These are phyloP conservation scores for Suillus luteus DNA, from an alignment of 768 basidiomycete genomes.

Conservation along the genomic window DNA sequence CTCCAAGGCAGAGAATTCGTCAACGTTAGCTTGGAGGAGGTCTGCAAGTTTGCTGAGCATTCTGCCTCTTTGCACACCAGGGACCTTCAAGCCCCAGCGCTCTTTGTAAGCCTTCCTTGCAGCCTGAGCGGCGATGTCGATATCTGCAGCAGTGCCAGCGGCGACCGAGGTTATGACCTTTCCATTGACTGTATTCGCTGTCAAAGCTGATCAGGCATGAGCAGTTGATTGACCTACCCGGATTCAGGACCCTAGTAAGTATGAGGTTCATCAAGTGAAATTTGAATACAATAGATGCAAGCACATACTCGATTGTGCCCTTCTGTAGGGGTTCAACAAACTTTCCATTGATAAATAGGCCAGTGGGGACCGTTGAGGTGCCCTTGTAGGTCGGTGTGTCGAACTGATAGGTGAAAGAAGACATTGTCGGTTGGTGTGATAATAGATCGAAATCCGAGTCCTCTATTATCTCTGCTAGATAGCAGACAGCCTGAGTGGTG, in stretches of 20 bases:
- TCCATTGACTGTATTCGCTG: slow-evolving; percentile 36
- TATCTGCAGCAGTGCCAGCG: slow-evolving; percentile 41
- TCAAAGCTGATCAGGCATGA: background rate
- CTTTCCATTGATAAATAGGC: slow-evolving; percentile 47
- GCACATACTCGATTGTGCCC: slow-evolving; percentile 10
- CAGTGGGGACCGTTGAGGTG: slow-evolving; percentile 29
- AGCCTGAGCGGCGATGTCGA: slow-evolving; percentile 46
- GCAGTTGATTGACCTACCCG: slow-evolving; percentile 6
- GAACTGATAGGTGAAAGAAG: slow-evolving; percentile 27
- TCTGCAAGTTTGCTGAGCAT: slow-evolving; percentile 52
- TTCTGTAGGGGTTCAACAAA: slow-evolving; percentile 15
- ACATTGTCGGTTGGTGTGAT: slow-evolving; percentile 5
- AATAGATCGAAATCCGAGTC: background rate
- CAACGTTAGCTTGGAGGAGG: slow-evolving; percentile 49
- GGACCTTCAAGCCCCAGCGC: slow-evolving; percentile 54
- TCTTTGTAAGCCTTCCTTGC: slow-evolving; percentile 42
- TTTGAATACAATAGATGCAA: background rate
- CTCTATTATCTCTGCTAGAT: background rate
- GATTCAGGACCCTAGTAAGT: slow-evolving; percentile 20
- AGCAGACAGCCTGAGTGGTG: background rate
- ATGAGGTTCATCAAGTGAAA: background rate
- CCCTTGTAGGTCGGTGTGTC: slow-evolving; percentile 31
- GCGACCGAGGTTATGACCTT: slow-evolving; percentile 38
- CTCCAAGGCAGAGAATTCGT: slow-evolving; percentile 53
- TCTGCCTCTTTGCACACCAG: slow-evolving; percentile 40